These are phyloP conservation scores for Epichloe brachyelytri DNA, from an alignment of 2,329 filamentous ascomycete species.

Conservation along the genomic window DNA sequence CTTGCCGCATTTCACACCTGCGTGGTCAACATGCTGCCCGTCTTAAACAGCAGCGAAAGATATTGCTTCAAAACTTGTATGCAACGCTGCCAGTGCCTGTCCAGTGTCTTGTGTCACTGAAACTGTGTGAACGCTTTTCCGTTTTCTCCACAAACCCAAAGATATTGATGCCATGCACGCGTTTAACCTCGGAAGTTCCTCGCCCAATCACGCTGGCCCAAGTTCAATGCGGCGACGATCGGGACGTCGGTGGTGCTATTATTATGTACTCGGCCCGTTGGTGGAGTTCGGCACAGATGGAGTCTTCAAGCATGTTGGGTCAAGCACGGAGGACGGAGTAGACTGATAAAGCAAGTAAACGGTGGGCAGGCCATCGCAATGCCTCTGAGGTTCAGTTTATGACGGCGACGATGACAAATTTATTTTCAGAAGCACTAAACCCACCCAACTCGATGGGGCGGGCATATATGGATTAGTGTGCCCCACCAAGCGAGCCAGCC, in stretches of 20 bases:
- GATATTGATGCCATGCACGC: not conserved
- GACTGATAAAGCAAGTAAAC: not conserved
- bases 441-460: not conserved
- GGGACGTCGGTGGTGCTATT: not conserved
- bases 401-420: not conserved
- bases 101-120: not conserved
- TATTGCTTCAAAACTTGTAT: too few species aligned
- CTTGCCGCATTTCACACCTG: too few species aligned
- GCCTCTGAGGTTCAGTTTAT: not conserved
- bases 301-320: not conserved
- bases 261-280: not conserved
- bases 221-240: not conserved
- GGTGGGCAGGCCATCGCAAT: not conserved
- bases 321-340: not conserved
- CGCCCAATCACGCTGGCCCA: not conserved
- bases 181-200: not conserved
- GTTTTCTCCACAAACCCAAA: not conserved
- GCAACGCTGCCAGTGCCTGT: not conserved
- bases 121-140: not conserved
- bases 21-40: too few species aligned
- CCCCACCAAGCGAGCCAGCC: not conserved
- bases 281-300: not conserved
- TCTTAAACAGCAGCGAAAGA: too few species aligned
- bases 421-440: not conserved
- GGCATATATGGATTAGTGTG: too few species aligned